A percentile compares a stretch with the other conserved stretches of the same genome.
Conservation (phyloP, 352 stramenopile genomes). For the Phytophthora citrophthora region DNA sequence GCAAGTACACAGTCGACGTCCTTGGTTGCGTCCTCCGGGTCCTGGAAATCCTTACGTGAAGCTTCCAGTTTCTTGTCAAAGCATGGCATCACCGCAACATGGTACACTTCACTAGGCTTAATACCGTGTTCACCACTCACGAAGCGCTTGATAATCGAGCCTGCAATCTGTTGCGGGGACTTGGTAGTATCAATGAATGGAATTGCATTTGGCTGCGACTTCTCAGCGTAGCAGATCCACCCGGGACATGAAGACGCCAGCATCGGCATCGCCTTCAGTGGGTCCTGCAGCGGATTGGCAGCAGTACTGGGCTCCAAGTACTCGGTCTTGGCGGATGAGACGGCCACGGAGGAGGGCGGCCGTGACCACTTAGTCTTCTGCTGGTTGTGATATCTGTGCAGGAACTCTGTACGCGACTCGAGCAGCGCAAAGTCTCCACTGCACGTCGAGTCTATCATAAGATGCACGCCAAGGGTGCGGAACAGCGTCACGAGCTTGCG, state of each 20-base stretch:
- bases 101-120: slow-evolving; percentile 82
- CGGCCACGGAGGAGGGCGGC: slow-evolving; percentile 71
- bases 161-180: slow-evolving; percentile 95
- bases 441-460: slow-evolving; percentile 93
- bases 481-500: slow-evolving; percentile 83
- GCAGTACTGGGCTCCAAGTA: slow-evolving; percentile 63
- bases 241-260: slow-evolving; percentile 96
- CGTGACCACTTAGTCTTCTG: slow-evolving; percentile 70
- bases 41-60: slow-evolving; percentile 90
- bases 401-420: slow-evolving; percentile 92
- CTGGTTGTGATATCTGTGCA: slow-evolving; percentile 84
- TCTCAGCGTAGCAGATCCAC: slow-evolving; percentile 98
- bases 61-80: slow-evolving; percentile 99
- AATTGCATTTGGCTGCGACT: slow-evolving; percentile 94
- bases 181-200: slow-evolving; percentile 96
- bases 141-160: slow-evolving; percentile 83
- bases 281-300: slow-evolving; percentile 65
- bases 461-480: slow-evolving; percentile 82
- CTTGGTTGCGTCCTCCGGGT: slow-evolving; percentile 64
- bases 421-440: slow-evolving; percentile 93
- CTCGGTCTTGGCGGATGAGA: slow-evolving; percentile 74
- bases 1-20: slow-evolving; percentile 97
- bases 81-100: slow-evolving; percentile 98
- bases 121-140: slow-evolving; percentile 68
- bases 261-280: slow-evolving; percentile 87